These are phyloP conservation scores for Microdochium bolleyi DNA, from an alignment of 2,329 filamentous ascomycete species.

Conservation along the genomic window DNA sequence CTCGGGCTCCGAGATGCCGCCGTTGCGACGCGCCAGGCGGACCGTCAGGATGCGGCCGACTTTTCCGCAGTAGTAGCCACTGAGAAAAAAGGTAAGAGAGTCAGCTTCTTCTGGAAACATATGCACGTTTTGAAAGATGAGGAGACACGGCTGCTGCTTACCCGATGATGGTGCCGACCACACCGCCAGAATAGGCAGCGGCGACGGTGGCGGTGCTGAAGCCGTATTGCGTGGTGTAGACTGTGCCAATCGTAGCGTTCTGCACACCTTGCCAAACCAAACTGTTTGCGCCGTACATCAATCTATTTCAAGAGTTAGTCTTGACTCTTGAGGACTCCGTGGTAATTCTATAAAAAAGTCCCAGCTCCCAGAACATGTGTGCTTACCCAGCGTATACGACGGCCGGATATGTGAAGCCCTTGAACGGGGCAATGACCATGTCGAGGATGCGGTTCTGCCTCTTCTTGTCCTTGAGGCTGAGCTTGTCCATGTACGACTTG, in stretches of 20 bases:
- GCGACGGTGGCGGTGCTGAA: constrained; percentile 18
- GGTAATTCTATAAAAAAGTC: no score
- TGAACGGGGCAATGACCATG: constrained; percentile 22
- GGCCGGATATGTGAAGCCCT: constrained; percentile 18
- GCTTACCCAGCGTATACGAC: constrained; percentile 29
- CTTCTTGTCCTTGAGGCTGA: constrained; percentile 23
- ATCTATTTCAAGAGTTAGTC: no score
- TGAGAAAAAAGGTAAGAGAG: constrained; percentile 1
- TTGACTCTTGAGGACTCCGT: not conserved
- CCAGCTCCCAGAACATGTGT: no score
- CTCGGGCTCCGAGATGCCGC: constrained; percentile 13
- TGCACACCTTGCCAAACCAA: constrained; percentile 21
- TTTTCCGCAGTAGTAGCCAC: constrained; percentile 21
- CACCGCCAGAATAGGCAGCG: constrained; percentile 16
- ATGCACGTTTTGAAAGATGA: constrained; percentile 3
- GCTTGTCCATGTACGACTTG: constrained; percentile 28
- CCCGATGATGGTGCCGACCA: constrained; percentile 2
- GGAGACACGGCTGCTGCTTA: constrained; percentile 25
- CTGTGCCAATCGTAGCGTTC: constrained; percentile 20
- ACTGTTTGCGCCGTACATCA: constrained; percentile 23
- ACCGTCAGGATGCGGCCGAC: constrained; percentile 18
- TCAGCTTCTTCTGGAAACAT: not conserved
- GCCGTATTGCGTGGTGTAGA: constrained; percentile 20
- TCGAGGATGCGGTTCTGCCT: constrained; percentile 27
- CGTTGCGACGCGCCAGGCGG: constrained; percentile 15